Evolutionary conservation across 129 eudicot species (phyloP), one percentile per base, ranked within the genome.

Genomic region (Centella asiatica): DNA sequence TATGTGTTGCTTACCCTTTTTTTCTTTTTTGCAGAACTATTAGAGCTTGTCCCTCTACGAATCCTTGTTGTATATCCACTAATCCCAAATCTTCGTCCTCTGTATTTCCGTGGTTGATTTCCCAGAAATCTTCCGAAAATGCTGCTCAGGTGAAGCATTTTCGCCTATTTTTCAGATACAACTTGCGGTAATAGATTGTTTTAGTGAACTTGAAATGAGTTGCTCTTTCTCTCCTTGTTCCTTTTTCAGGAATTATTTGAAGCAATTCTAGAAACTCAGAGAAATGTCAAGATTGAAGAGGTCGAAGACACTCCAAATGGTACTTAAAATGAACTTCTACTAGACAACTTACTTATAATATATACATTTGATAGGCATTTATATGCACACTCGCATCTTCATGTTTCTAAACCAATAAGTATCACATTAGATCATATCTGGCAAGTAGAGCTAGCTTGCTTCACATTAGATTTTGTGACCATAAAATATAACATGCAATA

Each of bases 31-130:
- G 75, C 82, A 89, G 97, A 58, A 90, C 82, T 45, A 90, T 90
- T 74, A 86, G 97, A 46, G 62, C 90, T 0, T 90, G 97, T 56
- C 97, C 97, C 6, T 79, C 97, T 6, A 79, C 78, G 15, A 90
- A 90, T 60, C 97, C 97, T 22, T 77, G 95, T 32, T 90, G 97
- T 64, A 77, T 90, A 31, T 81, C 97, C 6, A 90, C 89, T 51
- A 90, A 90, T 67, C 94, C 97, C 25, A 68, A 74, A 63, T 83
- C 97, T 0, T 77, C 95, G 12, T 76, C 82, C 36, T 86, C 80
- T 67, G 79, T 82, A 5, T 90, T 90, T 57, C 97, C 97, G 1
- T 86, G 94, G 97, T 67, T 60, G 57, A 71, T 90, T 68, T 76
- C 83, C 10, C 76, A 77, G 1, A 69, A 70, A 25, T 71, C 81